Conservation (phyloP, 371 early-diverging fungal genomes). For the Rhizopus arrhizus region DNA sequence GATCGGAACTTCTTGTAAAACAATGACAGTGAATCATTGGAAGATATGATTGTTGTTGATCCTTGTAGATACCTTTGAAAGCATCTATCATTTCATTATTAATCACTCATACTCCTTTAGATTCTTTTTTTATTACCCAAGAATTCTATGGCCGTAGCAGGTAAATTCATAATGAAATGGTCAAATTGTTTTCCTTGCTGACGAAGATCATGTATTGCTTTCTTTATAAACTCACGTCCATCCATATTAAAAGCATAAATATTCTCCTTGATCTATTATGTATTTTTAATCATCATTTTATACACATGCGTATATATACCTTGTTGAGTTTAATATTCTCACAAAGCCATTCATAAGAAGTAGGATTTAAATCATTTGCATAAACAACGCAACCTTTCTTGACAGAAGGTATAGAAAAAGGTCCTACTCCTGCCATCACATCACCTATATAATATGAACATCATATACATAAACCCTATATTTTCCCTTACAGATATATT, state of each 20-base stretch:
- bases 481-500: slow-evolving; percentile 64
- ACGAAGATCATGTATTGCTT: slow-evolving; percentile 51
- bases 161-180: slow-evolving; percentile 97
- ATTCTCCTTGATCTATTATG: slow-evolving; percentile 15
- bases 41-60: slow-evolving; percentile 34
- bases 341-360: slow-evolving; percentile 76
- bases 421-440: slow-evolving; percentile 98
- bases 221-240: slow-evolving; percentile 86
- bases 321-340: slow-evolving; percentile 88
- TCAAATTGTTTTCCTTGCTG: slow-evolving; percentile 58
- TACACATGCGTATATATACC: slow-evolving; percentile 44
- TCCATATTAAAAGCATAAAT: slow-evolving; percentile 85
- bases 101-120: background rate
- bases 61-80: slow-evolving; percentile 64
- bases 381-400: slow-evolving; percentile 84
- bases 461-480: background rate
- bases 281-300: background rate
- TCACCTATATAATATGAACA: slow-evolving; percentile 57
- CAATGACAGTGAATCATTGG: slow-evolving; percentile 94
- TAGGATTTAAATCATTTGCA: slow-evolving; percentile 98
- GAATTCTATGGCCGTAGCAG: slow-evolving; percentile 95
- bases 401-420: slow-evolving; percentile 97
- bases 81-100: slow-evolving; percentile 43
- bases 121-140: slow-evolving; percentile 55
- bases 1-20: slow-evolving; percentile 83